Base-by-base conservation (phyloP, 1,284 basidiomycete species). In the Ganoderma leucocontextum region DNA sequence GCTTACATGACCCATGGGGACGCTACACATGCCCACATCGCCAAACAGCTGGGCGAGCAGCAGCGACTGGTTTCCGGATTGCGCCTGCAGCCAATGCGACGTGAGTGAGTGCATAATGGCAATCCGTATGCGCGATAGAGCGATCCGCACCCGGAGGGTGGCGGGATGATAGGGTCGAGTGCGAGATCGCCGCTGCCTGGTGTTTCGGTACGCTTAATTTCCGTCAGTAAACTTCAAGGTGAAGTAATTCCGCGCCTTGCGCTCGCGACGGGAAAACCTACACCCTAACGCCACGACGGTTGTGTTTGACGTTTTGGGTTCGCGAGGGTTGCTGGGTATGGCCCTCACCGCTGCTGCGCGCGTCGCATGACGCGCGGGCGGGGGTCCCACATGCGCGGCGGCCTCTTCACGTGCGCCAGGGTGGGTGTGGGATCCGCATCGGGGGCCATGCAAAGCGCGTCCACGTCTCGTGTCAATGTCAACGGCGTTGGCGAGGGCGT, bases 241-340 rank as follows among this genome's bases (percentile, higher is more conserved):
- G 66, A 69, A 65, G 64, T 67, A 68, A 66, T 65, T 59, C 42
- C 61, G 60, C 60, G n/a, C 65, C n/a, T 39, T 19, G 59, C 35
- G 36, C 41, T 59, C 53, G 44, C 57, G 59, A 33, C 47, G 41
- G 38, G 53, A 15, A 36, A 68, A 67, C 63, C 41, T 62, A 67
- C 71, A 70, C 68, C 57, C 66, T 70, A 70, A 72, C 71, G 71
- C 71, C 71, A 72, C 71, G 66, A 70, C 53, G 68, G 68, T 62
- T 63, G 39, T 63, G 61, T 63, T 63, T 62, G 67, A 68, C 67
- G 57, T 67, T 29, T 33, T 22, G 25, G 47, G 57, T 62, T 47
- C 41, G 60, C 60, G 15, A 61, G 52, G 38, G 22, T 33, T 58
- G 53, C 65, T 52, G 33, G 13, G 41, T 41, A 6, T 6, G 29